phyloP scores from a whole-genome alignment of 192 early-diverging fungal species.

The Gigaspora rosea region DNA sequence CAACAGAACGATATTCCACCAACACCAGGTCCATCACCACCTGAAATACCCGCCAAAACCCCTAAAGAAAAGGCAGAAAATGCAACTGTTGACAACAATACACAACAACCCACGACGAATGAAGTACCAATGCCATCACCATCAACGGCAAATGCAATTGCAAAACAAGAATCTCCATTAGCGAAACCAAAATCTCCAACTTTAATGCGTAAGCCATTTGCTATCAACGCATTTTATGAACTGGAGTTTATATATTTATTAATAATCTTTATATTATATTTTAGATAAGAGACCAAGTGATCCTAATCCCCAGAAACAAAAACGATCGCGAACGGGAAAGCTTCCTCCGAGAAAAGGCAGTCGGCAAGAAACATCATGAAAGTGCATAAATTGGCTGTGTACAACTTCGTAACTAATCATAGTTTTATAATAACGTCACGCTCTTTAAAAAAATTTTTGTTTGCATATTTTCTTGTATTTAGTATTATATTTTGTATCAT shows the following conservation, averaged over 20 bases:
- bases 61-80: conserved; percentile 6
- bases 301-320: not conserved
- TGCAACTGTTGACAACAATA: not conserved
- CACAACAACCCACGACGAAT: not conserved
- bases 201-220: not conserved
- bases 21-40: conserved; percentile 17
- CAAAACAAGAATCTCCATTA: not conserved
- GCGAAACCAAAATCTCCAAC: not conserved
- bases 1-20: not conserved
- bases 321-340: not conserved
- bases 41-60: not conserved
- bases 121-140: not conserved
- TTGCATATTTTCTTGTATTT: no score
- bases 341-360: not conserved
- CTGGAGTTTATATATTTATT: not conserved
- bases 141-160: not conserved
- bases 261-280: not conserved
- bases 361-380: not conserved
- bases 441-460: no score
- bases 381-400: no score
- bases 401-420: no score
- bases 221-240: not conserved
- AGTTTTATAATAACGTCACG: no score
- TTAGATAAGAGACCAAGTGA: not conserved
- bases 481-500: no score